Percentiles rank a stretch among this genome's conserved stretches.
Evolutionary conservation across 768 basidiomycete species (phyloP).

Genomic region (Gautieria morchelliformis): DNA sequence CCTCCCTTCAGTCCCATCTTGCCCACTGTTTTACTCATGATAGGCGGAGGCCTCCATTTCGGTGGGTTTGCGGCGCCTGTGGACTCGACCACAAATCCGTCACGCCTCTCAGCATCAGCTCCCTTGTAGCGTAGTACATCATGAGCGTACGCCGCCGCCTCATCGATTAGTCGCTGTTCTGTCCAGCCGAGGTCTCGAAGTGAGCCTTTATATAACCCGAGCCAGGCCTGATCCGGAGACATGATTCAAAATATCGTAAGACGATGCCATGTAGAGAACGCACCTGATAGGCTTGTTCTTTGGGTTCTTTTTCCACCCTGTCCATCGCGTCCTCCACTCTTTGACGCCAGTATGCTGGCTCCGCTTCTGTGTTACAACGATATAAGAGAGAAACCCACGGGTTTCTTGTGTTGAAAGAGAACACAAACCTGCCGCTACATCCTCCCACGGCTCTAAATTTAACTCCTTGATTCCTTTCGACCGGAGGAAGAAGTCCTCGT

Average conservation of each 20-base stretch:
- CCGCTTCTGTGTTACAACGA: not conserved
- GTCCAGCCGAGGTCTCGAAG: constrained; percentile 30
- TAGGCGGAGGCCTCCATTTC: constrained; percentile 21
- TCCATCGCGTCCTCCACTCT: constrained; percentile 21
- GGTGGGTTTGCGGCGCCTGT: constrained; percentile 13
- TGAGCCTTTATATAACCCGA: constrained; percentile 47
- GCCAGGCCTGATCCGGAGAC: constrained; percentile 25
- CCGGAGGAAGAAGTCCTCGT: constrained; percentile 40
- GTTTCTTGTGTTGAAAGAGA: not conserved
- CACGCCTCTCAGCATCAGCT: constrained; percentile 29
- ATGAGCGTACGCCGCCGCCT: constrained; percentile 25
- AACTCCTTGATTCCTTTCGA: constrained; percentile 30
- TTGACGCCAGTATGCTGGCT: not conserved
- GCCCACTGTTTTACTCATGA: constrained; percentile 36
- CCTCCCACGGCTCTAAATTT: constrained; percentile 20
- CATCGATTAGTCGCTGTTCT: constrained; percentile 29
- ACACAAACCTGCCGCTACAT: not conserved
- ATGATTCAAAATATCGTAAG: too few relatives aligned
- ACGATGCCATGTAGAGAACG: not conserved
- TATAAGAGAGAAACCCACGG: not conserved
- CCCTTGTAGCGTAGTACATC: constrained; percentile 17
- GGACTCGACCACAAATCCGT: constrained; percentile 10
- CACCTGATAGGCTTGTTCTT: constrained; percentile 38
- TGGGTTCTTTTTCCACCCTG: constrained; percentile 28
- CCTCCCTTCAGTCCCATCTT: constrained; percentile 39